Percentiles rank a stretch among this genome's conserved stretches.
These are phyloP conservation scores for Coniochaeta sp. DNA, from an alignment of 2,329 filamentous ascomycete species.

Conservation along the genomic window DNA sequence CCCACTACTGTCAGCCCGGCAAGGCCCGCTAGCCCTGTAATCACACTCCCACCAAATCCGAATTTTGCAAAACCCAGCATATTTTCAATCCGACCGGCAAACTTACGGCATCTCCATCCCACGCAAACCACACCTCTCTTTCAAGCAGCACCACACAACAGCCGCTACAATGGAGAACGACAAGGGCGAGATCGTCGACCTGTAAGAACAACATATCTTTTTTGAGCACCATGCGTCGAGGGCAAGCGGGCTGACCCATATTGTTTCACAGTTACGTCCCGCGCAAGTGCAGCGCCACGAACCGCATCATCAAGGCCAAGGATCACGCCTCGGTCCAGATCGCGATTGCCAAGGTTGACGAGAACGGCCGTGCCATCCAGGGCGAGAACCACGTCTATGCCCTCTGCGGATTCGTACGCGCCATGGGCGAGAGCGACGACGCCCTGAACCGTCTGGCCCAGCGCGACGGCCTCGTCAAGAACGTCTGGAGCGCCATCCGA, in stretches of 20 bases:
- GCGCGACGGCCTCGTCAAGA: constrained; percentile 94
- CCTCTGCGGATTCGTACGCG: constrained; percentile 93
- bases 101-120: constrained; percentile 7
- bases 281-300: constrained; percentile 97
- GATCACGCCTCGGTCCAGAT: constrained; percentile 99
- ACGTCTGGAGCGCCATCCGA: constrained; percentile 78
- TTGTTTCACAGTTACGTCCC: constrained; percentile 77
- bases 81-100: neutral
- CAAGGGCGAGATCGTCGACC: constrained; percentile 92
- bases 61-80: constrained; percentile 17
- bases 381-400: constrained; percentile 98
- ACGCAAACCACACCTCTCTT: constrained; percentile 21
- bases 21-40: neutral
- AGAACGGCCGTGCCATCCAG: constrained; percentile 88
- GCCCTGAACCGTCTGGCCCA: constrained; percentile 91
- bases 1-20: neutral
- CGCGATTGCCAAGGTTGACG: constrained; percentile 94
- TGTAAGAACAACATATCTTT: constrained; percentile 54
- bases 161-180: constrained; percentile 95
- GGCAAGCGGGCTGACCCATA: constrained; percentile 9
- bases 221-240: neutral
- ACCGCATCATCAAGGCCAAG: constrained; percentile 99
- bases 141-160: constrained; percentile 26
- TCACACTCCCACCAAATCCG: neutral
- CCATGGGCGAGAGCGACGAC: constrained; percentile 97